phyloP scores from a whole-genome alignment of 805 yeast species.

The Candida ponderosae region DNA sequence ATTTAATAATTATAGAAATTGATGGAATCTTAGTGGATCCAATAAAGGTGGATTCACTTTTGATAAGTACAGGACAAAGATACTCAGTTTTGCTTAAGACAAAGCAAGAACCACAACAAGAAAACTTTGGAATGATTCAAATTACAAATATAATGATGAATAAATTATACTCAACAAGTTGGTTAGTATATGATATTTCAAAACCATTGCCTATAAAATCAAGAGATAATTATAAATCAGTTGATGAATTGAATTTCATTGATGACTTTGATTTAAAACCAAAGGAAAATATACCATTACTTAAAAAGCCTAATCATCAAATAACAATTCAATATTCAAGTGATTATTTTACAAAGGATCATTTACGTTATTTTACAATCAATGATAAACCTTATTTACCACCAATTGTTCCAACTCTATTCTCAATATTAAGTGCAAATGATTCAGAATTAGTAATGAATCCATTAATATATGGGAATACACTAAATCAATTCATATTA shows the following conservation, averaged over 20 bases:
- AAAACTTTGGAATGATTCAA: conserved; percentile 42
- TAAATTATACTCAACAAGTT: conserved; percentile 51
- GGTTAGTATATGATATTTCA: conserved; percentile 39
- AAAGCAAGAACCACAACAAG: conserved; percentile 33
- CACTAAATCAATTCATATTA: conserved; percentile 56
- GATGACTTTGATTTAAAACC: conserved; percentile 29
- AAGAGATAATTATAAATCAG: conserved; percentile 36
- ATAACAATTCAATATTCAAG: conserved; percentile 44
- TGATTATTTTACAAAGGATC: conserved; percentile 55
- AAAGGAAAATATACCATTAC: conserved; percentile 28
- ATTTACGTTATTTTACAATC: conserved; percentile 64
- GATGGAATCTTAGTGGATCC: conserved; percentile 53
- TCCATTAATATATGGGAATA: conserved; percentile 59
- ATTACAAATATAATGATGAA: conserved; percentile 58
- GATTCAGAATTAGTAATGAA: conserved; percentile 33
- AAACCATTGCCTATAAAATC: conserved; percentile 14
- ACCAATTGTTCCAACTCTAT: conserved; percentile 66
- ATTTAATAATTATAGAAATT: conserved; percentile 45
- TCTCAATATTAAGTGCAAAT: conserved; percentile 58
- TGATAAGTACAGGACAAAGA: conserved; percentile 71
- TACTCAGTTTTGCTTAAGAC: conserved; percentile 55
- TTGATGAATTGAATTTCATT: conserved; percentile 17
- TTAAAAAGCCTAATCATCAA: conserved; percentile 48
- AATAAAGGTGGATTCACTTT: conserved; percentile 35
- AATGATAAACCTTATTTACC: conserved; percentile 54